These are phyloP conservation scores for Biscogniauxia marginata DNA, from an alignment of 2,329 filamentous ascomycete genomes.

Conservation along the genomic window DNA sequence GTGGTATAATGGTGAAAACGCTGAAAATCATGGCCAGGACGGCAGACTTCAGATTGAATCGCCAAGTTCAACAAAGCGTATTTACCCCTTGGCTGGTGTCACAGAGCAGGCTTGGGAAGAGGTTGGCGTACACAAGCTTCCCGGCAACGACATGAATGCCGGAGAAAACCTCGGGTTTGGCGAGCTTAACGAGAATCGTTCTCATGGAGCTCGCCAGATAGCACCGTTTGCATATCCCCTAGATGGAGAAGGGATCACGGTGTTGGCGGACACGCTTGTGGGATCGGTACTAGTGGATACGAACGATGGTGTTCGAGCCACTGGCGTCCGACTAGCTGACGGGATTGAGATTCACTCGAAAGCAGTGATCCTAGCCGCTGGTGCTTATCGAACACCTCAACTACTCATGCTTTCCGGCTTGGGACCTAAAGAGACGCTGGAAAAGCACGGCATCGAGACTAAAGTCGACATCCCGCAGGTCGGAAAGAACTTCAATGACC, in stretches of 20 bases:
- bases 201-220: constrained; percentile 18
- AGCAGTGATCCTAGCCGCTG: constrained; percentile 17
- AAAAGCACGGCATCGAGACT: constrained; percentile 14
- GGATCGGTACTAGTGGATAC: constrained; percentile 13
- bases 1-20: constrained; percentile 15
- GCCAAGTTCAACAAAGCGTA: constrained; percentile 26
- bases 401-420: constrained; percentile 22
- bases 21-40: constrained; percentile 25
- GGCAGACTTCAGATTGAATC: constrained; percentile 30
- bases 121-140: constrained; percentile 27
- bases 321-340: constrained; percentile 13
- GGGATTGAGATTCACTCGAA: constrained; percentile 7
- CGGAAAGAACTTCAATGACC: constrained; percentile 22
- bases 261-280: constrained; percentile 20
- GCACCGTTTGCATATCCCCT: constrained; percentile 11
- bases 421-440: constrained; percentile 14
- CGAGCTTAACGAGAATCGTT: constrained; percentile 22
- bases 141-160: constrained; percentile 16
- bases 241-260: constrained; percentile 4
- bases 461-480: constrained; percentile 17
- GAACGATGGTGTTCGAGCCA: constrained; percentile 3
- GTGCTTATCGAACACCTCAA: constrained; percentile 20
- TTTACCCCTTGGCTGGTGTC: constrained; percentile 33
- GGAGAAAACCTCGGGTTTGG: constrained; percentile 25
- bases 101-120: constrained; percentile 32